Evolutionary conservation across 148 eudicot genomes (phyloP).

Genomic region (Cornus kousa): DNA sequence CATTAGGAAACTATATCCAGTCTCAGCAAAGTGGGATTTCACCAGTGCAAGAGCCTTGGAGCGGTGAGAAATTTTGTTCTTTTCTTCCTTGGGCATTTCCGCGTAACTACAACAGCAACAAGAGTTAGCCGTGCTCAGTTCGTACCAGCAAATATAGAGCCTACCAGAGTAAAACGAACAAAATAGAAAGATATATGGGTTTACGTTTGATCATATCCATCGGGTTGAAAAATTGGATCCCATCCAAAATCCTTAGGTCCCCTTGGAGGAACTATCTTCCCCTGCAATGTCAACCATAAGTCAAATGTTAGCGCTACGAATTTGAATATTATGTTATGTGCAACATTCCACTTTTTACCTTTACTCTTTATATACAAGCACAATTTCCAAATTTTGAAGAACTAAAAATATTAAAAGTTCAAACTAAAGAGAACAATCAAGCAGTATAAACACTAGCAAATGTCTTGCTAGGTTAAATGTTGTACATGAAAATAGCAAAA

Average conservation of each 20-base stretch:
- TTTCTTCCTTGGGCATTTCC: slow-evolving; percentile 91
- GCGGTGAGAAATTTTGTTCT: slow-evolving; percentile 94
- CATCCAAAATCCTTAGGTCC: slow-evolving; percentile 96
- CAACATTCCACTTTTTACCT: background rate
- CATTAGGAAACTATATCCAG: slow-evolving; percentile 55
- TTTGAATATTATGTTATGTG: background rate
- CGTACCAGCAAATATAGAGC: background rate
- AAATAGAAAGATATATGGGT: slow-evolving; percentile 4
- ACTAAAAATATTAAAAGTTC: background rate
- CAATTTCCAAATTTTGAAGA: too few species aligned
- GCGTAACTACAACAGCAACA: slow-evolving; percentile 57
- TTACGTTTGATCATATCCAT: slow-evolving; percentile 85
- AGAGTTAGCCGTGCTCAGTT: background rate
- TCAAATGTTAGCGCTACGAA: slow-evolving; percentile 5
- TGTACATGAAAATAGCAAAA: too few species aligned
- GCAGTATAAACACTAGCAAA: background rate
- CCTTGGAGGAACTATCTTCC: slow-evolving; percentile 82
- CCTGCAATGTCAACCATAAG: slow-evolving; percentile 42
- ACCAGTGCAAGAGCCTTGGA: slow-evolving; percentile 73
- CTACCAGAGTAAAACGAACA: background rate
- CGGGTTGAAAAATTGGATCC: slow-evolving; percentile 94
- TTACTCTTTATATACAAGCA: too few species aligned
- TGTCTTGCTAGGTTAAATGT: background rate
- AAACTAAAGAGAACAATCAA: background rate
- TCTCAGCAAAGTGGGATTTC: slow-evolving; percentile 82